A percentile compares a stretch with the other conserved stretches of the same genome.
phyloP scores from a whole-genome alignment of 306 rosid genomes.

The Aeschynomene evenia region DNA sequence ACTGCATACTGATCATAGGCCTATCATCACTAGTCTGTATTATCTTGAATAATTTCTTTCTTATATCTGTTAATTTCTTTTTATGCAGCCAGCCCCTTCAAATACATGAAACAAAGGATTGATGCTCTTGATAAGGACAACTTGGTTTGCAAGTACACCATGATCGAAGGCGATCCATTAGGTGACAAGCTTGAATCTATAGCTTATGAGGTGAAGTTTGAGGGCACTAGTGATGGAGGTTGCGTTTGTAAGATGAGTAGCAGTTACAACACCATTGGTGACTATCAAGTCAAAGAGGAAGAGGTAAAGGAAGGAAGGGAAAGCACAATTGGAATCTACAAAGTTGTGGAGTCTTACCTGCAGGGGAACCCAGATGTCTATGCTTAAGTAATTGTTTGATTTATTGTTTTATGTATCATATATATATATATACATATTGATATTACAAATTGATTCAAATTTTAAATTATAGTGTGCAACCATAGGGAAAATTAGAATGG shows the following conservation, averaged over 20 bases:
- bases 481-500: slow-evolving; percentile 23
- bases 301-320: slow-evolving; percentile 64
- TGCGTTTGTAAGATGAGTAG: slow-evolving; percentile 52
- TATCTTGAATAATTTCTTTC: slow-evolving; percentile 12
- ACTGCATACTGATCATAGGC: background rate
- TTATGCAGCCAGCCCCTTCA: slow-evolving; percentile 53
- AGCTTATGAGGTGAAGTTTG: slow-evolving; percentile 63
- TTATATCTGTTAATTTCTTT: background rate
- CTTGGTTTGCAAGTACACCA: slow-evolving; percentile 54
- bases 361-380: slow-evolving; percentile 58
- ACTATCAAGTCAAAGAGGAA: slow-evolving; percentile 49
- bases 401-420: slow-evolving; percentile 17
- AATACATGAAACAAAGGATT: slow-evolving; percentile 57
- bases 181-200: slow-evolving; percentile 72
- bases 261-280: slow-evolving; percentile 51
- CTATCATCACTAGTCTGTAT: background rate
- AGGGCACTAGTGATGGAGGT: slow-evolving; percentile 59
- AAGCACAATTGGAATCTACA: slow-evolving; percentile 60
- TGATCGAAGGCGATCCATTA: slow-evolving; percentile 75
- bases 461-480: slow-evolving; percentile 7
- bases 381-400: slow-evolving; percentile 37
- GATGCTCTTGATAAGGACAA: slow-evolving; percentile 58
- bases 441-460: slow-evolving; percentile 26
- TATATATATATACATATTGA: too few relatives aligned
- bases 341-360: slow-evolving; percentile 65